Base-by-base conservation (phyloP, 2,329 filamentous ascomycete genomes). In the Colletotrichum magnum region DNA sequence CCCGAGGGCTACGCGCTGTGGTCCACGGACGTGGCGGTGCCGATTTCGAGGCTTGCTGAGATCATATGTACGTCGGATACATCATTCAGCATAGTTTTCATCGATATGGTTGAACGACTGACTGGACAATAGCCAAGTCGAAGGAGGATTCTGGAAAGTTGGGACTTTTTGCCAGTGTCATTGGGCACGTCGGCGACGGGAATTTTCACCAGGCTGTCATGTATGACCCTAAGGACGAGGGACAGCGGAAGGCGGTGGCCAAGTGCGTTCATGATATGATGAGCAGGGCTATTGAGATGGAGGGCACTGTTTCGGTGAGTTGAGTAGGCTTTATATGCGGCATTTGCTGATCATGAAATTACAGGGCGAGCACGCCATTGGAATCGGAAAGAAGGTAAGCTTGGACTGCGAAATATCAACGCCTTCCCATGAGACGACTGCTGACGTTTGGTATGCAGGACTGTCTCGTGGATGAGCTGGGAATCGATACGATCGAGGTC, bases 11-110 rank as follows among this genome's bases (percentile, higher is more conserved):
- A 85, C 2, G 87, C 92, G 73, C 88, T 94, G 28, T 94, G 92
- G 92, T 93, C 92, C 0, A 95, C 93, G 0, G 93, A 95, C 76
- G 93, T 95, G 21, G 93, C 93, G 0, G 93, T 95, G 0, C 93
- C 93, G 0, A 89, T 95, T 56, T 93, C 89, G 16, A 84, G 85
- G 47, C 81, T 95, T 70, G 89, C 92, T 1, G 89, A 92, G 72
- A 91, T 94, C 62, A 93, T 95, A 57, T 80, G 79, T 75, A 62
- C 68, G 74, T 69, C 69, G 51, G 48, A 69, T 3, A 52, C 63
- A 1, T 4, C 2, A 2, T 15, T 2, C 21, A 24, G 2, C 1
- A 18, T 1, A 18, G 6, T 6, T 4, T 4, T 4, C 15, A n/a
- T 12, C 10, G 3, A 26, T 2, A n/a, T 5, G 51, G 15, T 10